Base-by-base conservation (phyloP, 176 grass and related monocot genomes). In the Carex littledalei region DNA sequence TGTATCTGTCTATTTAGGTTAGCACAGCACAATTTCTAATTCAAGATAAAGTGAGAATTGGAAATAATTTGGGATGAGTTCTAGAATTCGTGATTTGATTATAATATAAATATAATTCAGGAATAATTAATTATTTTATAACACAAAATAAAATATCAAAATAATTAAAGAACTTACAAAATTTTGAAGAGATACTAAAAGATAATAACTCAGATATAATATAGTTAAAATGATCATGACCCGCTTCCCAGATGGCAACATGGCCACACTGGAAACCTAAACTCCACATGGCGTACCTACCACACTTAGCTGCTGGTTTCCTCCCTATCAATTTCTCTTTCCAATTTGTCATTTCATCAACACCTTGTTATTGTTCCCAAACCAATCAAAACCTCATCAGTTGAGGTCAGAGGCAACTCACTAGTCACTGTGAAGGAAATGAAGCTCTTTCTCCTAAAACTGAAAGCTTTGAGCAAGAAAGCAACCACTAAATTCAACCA, bases 401-500 rank as follows among this genome's bases (percentile, higher is more conserved):
- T 82, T 82, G 63, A 82, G 80, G 45, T 49, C 34, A 11, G 22
- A 41, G 47, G 52, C 32, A 63, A 22, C 22, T 14, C 26, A 61
- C 78, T 65, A 7, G 49, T 14, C 26, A 61, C 78, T 49, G 3
- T 64, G 17, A 5, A 68, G 63, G n/a, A 17, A 65, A 80, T 82
- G 79, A 45, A 59, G 57, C 16, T 8, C 20, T 87, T 79, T 72
- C 37, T 87, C 31, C 76, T 47, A 43, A 82, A 81, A 72, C 63
- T 81, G 26, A 78, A 85, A 18, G 72, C 84, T 17, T 26, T 64
- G 55, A 41, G 55, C 84, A 85, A 63, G 31, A 85, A 53, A 60
- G 84, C 70, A 78, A 85, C 52, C 67, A 78, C 34, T 35, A 75
- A 74, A 60, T 85, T 85, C 53, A 77, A 45, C 16, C 41, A 78